Conservation (phyloP, 305 asterid species). For the Solanum chacoense region DNA sequence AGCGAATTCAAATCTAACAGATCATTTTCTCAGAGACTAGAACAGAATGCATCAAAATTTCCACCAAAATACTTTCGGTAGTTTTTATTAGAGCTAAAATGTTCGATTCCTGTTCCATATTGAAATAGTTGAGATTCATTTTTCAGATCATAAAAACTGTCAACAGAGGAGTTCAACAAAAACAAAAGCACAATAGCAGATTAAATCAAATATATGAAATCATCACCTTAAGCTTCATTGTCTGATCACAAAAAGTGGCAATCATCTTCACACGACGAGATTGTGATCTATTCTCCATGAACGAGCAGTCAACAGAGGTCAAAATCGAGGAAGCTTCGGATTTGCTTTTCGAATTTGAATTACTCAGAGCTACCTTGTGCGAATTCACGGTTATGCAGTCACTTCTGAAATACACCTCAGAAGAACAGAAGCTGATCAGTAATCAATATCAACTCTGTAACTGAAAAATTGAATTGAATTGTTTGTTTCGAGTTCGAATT, state of each 20-base stretch:
- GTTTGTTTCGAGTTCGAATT: background rate
- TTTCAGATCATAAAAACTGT: background rate
- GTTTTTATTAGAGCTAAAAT: background rate
- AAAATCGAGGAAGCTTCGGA: constrained; percentile 27
- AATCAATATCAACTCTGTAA: background rate
- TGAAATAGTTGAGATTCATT: background rate
- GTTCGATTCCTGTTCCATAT: background rate
- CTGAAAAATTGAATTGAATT: background rate
- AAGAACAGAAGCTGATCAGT: background rate
- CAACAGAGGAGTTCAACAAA: background rate
- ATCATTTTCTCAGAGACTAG: background rate
- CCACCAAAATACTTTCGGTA: background rate
- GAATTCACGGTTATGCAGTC: constrained; percentile 17
- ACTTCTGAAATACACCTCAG: constrained; percentile 7
- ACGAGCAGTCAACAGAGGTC: constrained; percentile 19
- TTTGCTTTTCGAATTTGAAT: constrained; percentile 13
- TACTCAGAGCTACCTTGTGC: constrained; percentile 9
- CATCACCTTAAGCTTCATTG: constrained; percentile 42
- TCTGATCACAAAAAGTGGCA: background rate
- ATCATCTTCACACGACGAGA: background rate
- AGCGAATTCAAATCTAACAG: background rate
- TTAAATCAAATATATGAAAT: background rate
- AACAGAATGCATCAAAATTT: background rate
- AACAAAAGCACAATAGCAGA: background rate
- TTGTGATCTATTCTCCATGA: background rate